Evolutionary conservation across 2,329 filamentous ascomycete species (phyloP), one percentile per base, ranked within the genome.

Genomic region (Colletotrichum karsti): DNA sequence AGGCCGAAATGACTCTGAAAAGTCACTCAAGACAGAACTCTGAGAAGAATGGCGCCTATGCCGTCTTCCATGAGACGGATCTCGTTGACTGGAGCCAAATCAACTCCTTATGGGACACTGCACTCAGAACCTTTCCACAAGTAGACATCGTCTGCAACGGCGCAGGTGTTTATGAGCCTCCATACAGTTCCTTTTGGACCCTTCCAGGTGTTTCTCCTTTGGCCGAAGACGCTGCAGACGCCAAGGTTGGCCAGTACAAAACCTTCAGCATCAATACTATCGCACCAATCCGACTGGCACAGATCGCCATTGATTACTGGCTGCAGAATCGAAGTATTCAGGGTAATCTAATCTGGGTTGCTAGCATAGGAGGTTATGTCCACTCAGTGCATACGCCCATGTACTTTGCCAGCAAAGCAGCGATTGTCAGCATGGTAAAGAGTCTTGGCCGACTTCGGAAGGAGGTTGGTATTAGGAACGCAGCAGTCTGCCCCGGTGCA

Each of bases 341-440:
- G 9, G 95, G 73, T 1, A 75, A 77, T 13, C 12, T 78, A 0
- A 42, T 79, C 2, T 74, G 71, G 50, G 42, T 80, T 1, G 69
- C 73, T 1, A 76, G 73, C n/a, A 24, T 79, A 35, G 73, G 71
- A 0, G 76, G 63, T 1, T 78, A 79, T 9, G n/a, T 78, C 7
- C 74, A 75, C 41, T 69, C 70, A 1, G 30, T 78, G 7, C 69
- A 73, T 9, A 74, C 77, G 0, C 78, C 77, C 0, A 50, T 78
- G 35, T 78, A 78, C 69, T 73, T 72, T 30, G 66, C 75, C 0
- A 75, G 72, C 67, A 79, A 79, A 60, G 72, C 71, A 0, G 75
- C 73, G 3, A 55, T 76, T n/a, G 35, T 53, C 12, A 65, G 62
- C 22, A 59, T 65, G 30, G 42, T 50, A 2, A 65, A 53, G 44